Evolutionary conservation across 2,329 filamentous ascomycete species (phyloP), one percentile per base, ranked within the genome.

Genomic region (Zymoseptoria tritici): DNA sequence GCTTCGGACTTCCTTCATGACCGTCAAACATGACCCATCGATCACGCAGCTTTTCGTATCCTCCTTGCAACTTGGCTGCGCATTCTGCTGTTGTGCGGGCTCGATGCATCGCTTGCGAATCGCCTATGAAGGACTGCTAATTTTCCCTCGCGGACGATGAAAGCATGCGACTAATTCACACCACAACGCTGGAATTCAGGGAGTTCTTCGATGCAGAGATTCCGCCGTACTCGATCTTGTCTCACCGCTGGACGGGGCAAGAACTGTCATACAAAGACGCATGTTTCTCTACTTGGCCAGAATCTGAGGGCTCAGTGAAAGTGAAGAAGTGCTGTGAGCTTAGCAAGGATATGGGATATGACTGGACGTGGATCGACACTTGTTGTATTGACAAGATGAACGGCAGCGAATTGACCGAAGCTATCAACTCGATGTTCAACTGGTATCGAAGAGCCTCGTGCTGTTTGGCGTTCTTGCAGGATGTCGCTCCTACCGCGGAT

Each of bases 341-440:
- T 24, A 19, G 63, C n/a, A 19, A 16, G 4, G n/a, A 51, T 2
- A 46, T 52, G 42, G 51, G 58, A 9, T 53, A 49, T 20, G 49
- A 62, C 6, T 66, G 62, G 56, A 55, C 59, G 19, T 67, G 65
- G 65, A 55, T 66, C 24, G 65, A 67, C 51, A 67, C 65, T 29
- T 62, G 58, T 56, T 64, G 64, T 54, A 66, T 67, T 22, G 62
- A 67, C 54, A 64, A 65, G 36, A 60, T 26, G 4, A 63, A 56
- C 52, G 59, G 55, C 21, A 62, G 62, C 7, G 65, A 66, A 49
- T 56, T 67, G 3, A 58, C 51, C 9, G 62, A 66, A 57, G 56
- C 64, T 8, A 64, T 67, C 52, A 66, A 66, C 51, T 62, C 59
- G 5, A 67, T 66, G 65, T 66, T 59, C 29, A 55, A 42, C 22